Conservation (phyloP, 1,284 basidiomycete genomes). For the Trametes polyzona region DNA sequence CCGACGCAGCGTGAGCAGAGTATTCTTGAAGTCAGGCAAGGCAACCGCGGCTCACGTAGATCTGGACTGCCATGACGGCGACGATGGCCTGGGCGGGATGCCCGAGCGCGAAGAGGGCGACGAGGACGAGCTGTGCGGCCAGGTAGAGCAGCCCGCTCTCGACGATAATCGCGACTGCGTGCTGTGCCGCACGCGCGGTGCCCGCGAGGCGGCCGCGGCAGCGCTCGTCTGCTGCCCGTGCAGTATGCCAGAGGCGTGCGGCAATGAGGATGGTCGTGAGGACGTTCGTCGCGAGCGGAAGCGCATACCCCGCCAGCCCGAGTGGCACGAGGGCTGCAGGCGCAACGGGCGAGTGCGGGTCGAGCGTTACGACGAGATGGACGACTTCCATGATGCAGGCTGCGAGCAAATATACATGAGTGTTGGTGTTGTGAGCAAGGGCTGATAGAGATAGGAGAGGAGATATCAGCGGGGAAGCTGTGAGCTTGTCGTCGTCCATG, state of each 20-base stretch:
- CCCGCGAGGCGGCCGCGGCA: constrained; percentile 4
- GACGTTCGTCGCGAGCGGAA: constrained; percentile 45
- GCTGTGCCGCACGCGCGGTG: constrained; percentile 8
- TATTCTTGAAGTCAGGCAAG: no score
- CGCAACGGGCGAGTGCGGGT: constrained; percentile 16
- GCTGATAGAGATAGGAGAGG: not conserved
- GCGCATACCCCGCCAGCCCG: constrained; percentile 35
- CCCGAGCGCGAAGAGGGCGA: constrained; percentile 40
- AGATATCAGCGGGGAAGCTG: no score
- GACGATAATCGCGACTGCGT: constrained; percentile 40
- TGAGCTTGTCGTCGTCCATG: no score
- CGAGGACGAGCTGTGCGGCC: constrained; percentile 43
- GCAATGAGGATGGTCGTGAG: constrained; percentile 45
- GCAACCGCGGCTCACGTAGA: constrained; percentile 37
- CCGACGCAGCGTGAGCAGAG: not conserved
- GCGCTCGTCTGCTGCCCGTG: constrained; percentile 3
- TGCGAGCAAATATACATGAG: no score
- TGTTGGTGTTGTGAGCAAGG: not conserved
- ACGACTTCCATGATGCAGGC: constrained; percentile 22
- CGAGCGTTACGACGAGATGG: constrained; percentile 20
- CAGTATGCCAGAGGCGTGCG: constrained; percentile 38
- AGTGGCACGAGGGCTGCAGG: constrained; percentile 22
- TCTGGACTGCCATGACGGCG: constrained; percentile 42
- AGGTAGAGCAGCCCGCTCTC: constrained; percentile 47
- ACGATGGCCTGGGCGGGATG: constrained; percentile 41